Base-by-base conservation (phyloP, 345 rosid genomes). In the Eucalyptus cladocalyx region DNA sequence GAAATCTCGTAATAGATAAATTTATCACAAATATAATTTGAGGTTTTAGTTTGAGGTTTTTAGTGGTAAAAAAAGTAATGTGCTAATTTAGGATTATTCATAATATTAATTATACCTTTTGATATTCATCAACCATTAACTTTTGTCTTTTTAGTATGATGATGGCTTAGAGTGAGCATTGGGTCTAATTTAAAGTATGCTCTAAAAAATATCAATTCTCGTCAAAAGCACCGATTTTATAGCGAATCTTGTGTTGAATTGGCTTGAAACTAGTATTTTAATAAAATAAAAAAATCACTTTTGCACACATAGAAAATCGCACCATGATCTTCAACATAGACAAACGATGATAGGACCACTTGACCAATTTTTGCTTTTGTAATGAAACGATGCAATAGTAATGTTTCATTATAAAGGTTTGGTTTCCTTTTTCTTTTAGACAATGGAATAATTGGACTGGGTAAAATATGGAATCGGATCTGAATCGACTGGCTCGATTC, bases 401-500 rank as follows among this genome's bases (percentile, higher is more conserved):
- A 56, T 56, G 30, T 56, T 56, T 56, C 30, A 24, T 56, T 56
- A 10, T 56, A 56, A 56, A 56, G 12, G 30, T 56, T 56, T 24
- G 30, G 9, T 24, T 56, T 56, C 2, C 4, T 19, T 23, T 53
- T 56, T 50, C 1, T 7, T 23, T 24, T 24, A 9, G 14, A 56
- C 12, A 10, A 56, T 24, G 30, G 28, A 56, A 56, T 9, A 56
- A 56, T 56, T 24, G 30, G 30, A 56, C 0, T 0, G 0, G 7
- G 14, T 56, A 24, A 56, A 56, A 10, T 56, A 56, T 24, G 62
- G 14, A 56, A 56, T 0, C 1, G 3, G 1, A 56, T 56, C 0
- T 56, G 0, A 24, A 56, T 26, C 6, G 0, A 3, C 0, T 0
- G 1, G 26, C 11, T 53, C 5, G 0, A 53, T 53, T 53, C 26